Base-by-base conservation (phyloP, 371 early-diverging fungal species). In the Zopfochytrium polystomum region DNA sequence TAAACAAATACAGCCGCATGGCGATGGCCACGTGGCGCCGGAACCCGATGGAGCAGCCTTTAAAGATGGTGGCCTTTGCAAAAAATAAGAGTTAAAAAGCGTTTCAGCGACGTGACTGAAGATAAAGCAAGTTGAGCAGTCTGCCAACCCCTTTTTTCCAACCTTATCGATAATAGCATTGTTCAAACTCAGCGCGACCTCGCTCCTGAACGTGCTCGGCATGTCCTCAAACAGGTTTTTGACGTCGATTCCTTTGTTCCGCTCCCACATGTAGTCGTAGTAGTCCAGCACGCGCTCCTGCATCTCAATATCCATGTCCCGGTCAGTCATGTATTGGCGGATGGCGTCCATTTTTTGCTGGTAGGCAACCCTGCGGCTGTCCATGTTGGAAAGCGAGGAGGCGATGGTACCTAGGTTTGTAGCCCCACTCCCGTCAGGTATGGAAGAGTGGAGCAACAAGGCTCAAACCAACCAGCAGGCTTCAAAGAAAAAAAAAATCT, bases 181-280 rank as follows among this genome's bases (percentile, higher is more conserved):
- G 31, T 76, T 76, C 69, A 79, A 58, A 64, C 71, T 79, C 50
- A 76, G 42, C 18, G 76, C 75, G 20, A 79, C 76, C 43, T 79
- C 79, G 50, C 74, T 64, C 42, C 67, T 66, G 64, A 79, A 79
- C 2, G 75, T 71, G 26, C 52, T 65, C 23, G 79, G 79, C 72
- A 79, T 66, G 46, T 79, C 79, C 44, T 58, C 74, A 65, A 79
- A 79, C 52, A 79, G 29, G 38, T 71, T 70, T 34, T 65, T 56
- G 23, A 75, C 75, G 45, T 76, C 79, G 26, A 79, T 76, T 33
- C 79, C 79, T 52, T 65, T 69, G 67, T 77, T 79, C 26, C 79
- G 52, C 53, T 74, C 76, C 79, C 79, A 79, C 32, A 72, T 69
- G 62, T 79, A 79, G 60, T 76, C 76, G 55, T 76, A 79, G 70